Evolutionary conservation across 2,329 filamentous ascomycete genomes (phyloP).

Genomic region (Cordyceps cateniannulata): DNA sequence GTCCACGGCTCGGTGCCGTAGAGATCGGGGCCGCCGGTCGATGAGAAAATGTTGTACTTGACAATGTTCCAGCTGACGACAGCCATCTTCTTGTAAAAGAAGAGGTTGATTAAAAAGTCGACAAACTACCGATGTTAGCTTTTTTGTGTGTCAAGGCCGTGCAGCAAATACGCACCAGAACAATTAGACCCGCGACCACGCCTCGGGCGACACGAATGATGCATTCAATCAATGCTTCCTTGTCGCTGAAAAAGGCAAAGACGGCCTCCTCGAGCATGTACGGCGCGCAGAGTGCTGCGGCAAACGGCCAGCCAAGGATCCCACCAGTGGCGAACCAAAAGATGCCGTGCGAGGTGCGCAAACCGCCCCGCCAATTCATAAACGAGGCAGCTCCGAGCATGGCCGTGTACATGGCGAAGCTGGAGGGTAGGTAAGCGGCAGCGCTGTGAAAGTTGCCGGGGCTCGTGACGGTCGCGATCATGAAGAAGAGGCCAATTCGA

Average conservation of each 20-base stretch:
- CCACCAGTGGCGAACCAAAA: constrained; percentile 86
- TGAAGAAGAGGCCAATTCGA: constrained; percentile 77
- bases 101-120: constrained; percentile 68
- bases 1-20: constrained; percentile 97
- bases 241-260: constrained; percentile 45
- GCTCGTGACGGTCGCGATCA: constrained; percentile 69
- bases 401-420: constrained; percentile 91
- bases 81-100: constrained; percentile 75
- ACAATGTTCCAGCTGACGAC: constrained; percentile 89
- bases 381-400: constrained; percentile 85
- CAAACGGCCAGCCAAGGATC: constrained; percentile 91
- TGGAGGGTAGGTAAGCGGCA: constrained; percentile 81
- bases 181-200: constrained; percentile 53
- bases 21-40: constrained; percentile 75
- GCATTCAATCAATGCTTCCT: constrained; percentile 53
- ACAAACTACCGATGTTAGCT: constrained; percentile 42
- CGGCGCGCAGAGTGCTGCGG: constrained; percentile 71
- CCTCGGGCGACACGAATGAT: constrained; percentile 61
- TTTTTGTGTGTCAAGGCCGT: neutral
- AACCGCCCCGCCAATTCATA: constrained; percentile 77
- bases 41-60: constrained; percentile 88
- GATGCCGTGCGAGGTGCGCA: constrained; percentile 76
- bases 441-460: constrained; percentile 93
- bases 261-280: constrained; percentile 74
- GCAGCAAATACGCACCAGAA: constrained; percentile 53